Conservation (phyloP, 352 stramenopile genomes). For the Phytophthora multivora region DNA sequence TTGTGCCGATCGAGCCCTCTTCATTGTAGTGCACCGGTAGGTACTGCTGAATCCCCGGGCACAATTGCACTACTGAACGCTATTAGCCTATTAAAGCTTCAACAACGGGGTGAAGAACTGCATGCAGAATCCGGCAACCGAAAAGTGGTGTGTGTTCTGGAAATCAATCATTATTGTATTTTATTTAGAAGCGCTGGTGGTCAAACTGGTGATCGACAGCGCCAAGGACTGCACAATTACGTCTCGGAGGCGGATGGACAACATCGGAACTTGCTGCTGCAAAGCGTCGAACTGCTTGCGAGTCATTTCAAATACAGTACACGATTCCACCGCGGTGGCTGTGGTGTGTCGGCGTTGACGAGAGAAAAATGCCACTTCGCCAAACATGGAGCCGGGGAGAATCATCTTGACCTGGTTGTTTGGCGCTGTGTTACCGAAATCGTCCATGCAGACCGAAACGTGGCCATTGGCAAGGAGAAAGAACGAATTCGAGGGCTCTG, state of each 20-base stretch:
- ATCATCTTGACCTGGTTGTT: slow-evolving; percentile 49
- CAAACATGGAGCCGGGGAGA: slow-evolving; percentile 67
- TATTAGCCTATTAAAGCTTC: too few relatives aligned
- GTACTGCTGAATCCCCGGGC: too few relatives aligned
- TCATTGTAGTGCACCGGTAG: too few relatives aligned
- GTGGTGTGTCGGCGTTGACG: slow-evolving; percentile 51
- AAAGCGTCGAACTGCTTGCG: slow-evolving; percentile 55
- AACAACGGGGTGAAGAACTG: too few relatives aligned
- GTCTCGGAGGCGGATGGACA: slow-evolving; percentile 64
- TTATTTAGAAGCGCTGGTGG: slow-evolving; percentile 18
- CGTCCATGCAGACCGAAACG: slow-evolving; percentile 66
- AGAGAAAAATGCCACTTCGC: slow-evolving; percentile 77
- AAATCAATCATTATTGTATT: background rate
- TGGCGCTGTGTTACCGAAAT: slow-evolving; percentile 12
- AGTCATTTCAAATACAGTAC: slow-evolving; percentile 63
- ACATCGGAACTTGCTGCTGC: slow-evolving; percentile 40
- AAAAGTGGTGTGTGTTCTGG: background rate
- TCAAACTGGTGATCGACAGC: slow-evolving; percentile 3
- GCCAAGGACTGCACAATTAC: slow-evolving; percentile 66
- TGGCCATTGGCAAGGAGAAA: slow-evolving; percentile 60
- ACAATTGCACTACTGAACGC: too few relatives aligned
- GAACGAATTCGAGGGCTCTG: slow-evolving; percentile 48
- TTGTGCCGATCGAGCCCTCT: too few relatives aligned
- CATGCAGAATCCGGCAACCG: too few relatives aligned
- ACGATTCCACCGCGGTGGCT: slow-evolving; percentile 40